phyloP scores from a whole-genome alignment of 1,284 basidiomycete species.

The Neolentinus lepideus region DNA sequence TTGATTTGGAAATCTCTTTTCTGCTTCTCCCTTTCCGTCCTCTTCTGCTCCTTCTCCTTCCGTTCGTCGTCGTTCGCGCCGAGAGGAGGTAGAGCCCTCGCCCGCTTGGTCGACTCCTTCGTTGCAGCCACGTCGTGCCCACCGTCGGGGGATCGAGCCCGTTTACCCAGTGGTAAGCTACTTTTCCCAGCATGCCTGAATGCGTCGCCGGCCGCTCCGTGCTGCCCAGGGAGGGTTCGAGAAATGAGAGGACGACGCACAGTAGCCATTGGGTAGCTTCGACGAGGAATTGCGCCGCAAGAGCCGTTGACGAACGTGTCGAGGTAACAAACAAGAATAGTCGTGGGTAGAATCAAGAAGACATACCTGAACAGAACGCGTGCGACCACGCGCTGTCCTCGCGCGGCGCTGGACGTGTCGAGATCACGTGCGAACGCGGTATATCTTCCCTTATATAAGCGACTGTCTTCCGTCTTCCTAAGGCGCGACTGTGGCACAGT shows the following conservation, averaged over 20 bases:
- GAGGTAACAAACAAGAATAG: not conserved
- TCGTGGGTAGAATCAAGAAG: not conserved
- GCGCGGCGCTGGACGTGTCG: not conserved
- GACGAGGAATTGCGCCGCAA: not conserved
- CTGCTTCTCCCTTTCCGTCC: conserved; percentile 48
- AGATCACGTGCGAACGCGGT: not conserved
- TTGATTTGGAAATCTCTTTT: conserved; percentile 76
- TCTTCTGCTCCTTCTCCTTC: conserved; percentile 33
- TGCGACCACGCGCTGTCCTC: not conserved
- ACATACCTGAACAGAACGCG: not conserved
- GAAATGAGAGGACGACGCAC: not conserved
- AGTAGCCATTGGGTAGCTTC: conserved; percentile 1
- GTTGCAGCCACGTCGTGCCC: conserved; percentile 24
- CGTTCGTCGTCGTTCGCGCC: conserved; percentile 21
- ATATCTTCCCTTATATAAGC: not conserved
- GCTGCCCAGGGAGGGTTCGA: not conserved
- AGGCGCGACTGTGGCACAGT: not conserved
- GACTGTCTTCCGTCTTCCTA: not conserved
- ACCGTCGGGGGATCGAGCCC: conserved; percentile 58
- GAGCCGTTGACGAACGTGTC: not conserved
- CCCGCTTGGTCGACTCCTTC: conserved; percentile 15
- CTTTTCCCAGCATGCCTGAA: no score
- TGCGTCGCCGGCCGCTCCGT: not conserved
- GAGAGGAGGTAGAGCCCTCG: conserved; percentile 9
- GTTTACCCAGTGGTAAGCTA: conserved; percentile 29